Base-by-base conservation (phyloP, 176 grass and related monocot genomes). In the Musa troglodytarum region DNA sequence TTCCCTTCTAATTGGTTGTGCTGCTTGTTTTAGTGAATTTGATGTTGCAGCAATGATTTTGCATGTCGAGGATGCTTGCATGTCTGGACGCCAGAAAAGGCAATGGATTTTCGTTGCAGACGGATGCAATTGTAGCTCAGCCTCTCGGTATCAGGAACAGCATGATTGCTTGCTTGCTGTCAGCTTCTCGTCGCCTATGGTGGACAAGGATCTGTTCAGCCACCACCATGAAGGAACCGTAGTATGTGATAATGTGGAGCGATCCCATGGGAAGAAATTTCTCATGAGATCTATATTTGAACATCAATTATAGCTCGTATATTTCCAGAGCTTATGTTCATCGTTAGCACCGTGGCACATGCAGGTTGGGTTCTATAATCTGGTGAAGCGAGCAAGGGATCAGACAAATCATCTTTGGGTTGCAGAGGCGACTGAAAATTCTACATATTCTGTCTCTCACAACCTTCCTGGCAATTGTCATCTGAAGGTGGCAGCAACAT, bases 101-200 rank as follows among this genome's bases (percentile, higher is more conserved):
- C 90, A 98, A 72, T 93, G 94, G 90, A 81, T 98, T 76, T 98
- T 98, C 72, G 69, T 98, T 65, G 87, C 90, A 72, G 86, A 93
- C 80, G 94, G 86, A 66, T 91, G 82, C 71, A 78, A 79, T 53
- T 91, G 81, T 56, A 77, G 80, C 63, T 86, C 69, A 3, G 80
- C 61, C 16, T 71, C 76, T 34, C 71, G 59, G 15, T 74, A 58
- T 82, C 83, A 80, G 85, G 87, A 82, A 71, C 74, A 72, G 75
- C 80, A 85, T 61, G 79, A 83, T 75, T 89, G 82, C 76, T 50
- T 93, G 78, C 86, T 98, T 69, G 94, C 90, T 69, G 58, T 98
- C 69, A 89, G 80, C 25, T 83, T 98, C 81, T 93, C 71, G 79
- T 91, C 65, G 19, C 78, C 82, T 59, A 22, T 80, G 49, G 74